These are phyloP conservation scores for Penicillium simplicissimum DNA, from an alignment of 495 filamentous ascomycete genomes.

Conservation along the genomic window DNA sequence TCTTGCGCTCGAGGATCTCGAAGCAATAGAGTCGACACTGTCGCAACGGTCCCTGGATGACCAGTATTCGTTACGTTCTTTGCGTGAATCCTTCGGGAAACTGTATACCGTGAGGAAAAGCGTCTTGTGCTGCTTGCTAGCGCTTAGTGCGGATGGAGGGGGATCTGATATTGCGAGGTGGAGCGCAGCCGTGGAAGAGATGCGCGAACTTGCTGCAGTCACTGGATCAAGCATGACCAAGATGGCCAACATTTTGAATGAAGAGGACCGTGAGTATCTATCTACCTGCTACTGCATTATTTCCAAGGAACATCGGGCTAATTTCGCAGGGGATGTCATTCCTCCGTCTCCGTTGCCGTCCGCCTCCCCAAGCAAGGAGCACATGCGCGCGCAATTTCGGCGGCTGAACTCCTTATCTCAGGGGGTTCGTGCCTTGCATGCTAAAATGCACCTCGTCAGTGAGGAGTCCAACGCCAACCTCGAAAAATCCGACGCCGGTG, in stretches of 20 bases:
- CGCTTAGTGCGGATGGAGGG: constrained; percentile 82
- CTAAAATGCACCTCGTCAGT: constrained; percentile 88
- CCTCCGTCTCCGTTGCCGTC: constrained; percentile 68
- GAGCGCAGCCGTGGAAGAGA: constrained; percentile 74
- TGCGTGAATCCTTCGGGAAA: constrained; percentile 77
- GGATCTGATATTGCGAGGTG: constrained; percentile 78
- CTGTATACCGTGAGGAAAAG: constrained; percentile 79
- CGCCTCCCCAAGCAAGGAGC: constrained; percentile 72
- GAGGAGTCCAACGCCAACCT: constrained; percentile 83
- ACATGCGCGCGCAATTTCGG: constrained; percentile 78
- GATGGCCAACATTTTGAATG: constrained; percentile 70
- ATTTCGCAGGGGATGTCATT: constrained; percentile 46
- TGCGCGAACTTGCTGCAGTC: constrained; percentile 59
- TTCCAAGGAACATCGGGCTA: constrained; percentile 24
- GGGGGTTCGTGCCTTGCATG: constrained; percentile 88
- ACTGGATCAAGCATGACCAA: constrained; percentile 54
- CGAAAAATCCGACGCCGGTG: constrained; percentile 67
- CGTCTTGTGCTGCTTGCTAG: constrained; percentile 81
- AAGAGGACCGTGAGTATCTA: constrained; percentile 74
- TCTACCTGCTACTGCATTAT: background rate
- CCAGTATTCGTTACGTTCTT: constrained; percentile 71
- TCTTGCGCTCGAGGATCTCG: constrained; percentile 74
- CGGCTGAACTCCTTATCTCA: constrained; percentile 85
- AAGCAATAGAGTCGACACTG: constrained; percentile 62
- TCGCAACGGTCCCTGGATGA: constrained; percentile 67